phyloP scores from a whole-genome alignment of 2,329 filamentous ascomycete genomes.

The Drechslerella dactyloides region DNA sequence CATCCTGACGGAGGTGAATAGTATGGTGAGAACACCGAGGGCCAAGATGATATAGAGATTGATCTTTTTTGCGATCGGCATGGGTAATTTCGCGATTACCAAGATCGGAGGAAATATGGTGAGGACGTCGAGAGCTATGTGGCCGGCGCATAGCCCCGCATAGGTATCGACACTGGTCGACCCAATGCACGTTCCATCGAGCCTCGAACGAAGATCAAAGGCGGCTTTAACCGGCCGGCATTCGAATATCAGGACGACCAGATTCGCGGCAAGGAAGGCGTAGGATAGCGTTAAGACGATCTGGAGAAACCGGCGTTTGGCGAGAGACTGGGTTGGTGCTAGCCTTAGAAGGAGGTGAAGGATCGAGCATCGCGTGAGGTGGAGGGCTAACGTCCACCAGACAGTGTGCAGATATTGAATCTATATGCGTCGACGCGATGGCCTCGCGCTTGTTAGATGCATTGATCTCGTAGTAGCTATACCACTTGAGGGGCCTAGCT shows the following conservation, averaged over 20 bases:
- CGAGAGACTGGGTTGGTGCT: constrained; percentile 23
- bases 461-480: background rate
- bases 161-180: constrained; percentile 43
- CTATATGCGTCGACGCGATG: background rate
- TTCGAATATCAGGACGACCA: constrained; percentile 45
- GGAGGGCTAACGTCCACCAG: constrained; percentile 43
- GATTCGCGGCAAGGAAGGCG: constrained; percentile 31
- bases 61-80: constrained; percentile 35
- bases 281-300: constrained; percentile 37
- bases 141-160: constrained; percentile 39
- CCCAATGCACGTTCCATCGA: constrained; percentile 44
- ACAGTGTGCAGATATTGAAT: constrained; percentile 49
- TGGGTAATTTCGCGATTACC: constrained; percentile 38
- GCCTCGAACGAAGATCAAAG: constrained; percentile 38
- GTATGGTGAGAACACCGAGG: constrained; percentile 35
- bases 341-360: constrained; percentile 45
- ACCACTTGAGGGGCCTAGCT: background rate
- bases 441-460: background rate
- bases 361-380: constrained; percentile 44
- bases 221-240: constrained; percentile 39
- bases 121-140: constrained; percentile 42
- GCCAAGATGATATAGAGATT: constrained; percentile 44
- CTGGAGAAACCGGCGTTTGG: constrained; percentile 41
- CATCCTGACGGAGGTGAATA: constrained; percentile 46
- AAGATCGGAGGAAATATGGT: constrained; percentile 47